phyloP scores from a whole-genome alignment of 2,329 filamentous ascomycete species.

The Neopestalotiopsis rosae region DNA sequence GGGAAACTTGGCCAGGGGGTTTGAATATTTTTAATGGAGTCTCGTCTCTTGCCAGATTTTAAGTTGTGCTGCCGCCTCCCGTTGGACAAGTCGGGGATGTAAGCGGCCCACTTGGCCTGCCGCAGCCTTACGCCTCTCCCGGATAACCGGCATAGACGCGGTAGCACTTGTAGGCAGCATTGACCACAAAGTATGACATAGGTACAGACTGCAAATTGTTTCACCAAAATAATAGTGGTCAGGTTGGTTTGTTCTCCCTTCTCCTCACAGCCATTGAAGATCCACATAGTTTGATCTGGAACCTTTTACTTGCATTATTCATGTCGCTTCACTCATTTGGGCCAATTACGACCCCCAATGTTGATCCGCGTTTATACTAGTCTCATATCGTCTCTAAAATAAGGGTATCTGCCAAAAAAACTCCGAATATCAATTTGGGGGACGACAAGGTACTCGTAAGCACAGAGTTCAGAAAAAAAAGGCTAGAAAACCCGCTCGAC shows the following conservation, averaged over 20 bases:
- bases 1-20: neutral
- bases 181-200: neutral
- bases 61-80: neutral
- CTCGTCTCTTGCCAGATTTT: conserved; percentile 1
- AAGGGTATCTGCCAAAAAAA: neutral
- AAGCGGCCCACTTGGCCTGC: conserved; percentile 4
- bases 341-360: neutral
- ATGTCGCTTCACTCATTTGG: neutral
- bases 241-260: neutral
- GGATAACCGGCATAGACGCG: conserved; percentile 9
- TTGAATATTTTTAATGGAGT: neutral
- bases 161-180: neutral
- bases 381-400: neutral
- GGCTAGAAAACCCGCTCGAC: neutral
- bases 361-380: neutral
- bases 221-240: neutral
- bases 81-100: neutral
- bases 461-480: neutral
- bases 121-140: conserved; percentile 4
- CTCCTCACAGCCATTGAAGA: neutral
- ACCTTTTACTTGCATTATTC: neutral
- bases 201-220: neutral
- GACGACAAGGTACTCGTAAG: too few species aligned
- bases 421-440: too few species aligned
- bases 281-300: neutral